These are phyloP conservation scores for Cinnamomum chago DNA, from an alignment of 164 flowering plant genomes.

Conservation along the genomic window DNA sequence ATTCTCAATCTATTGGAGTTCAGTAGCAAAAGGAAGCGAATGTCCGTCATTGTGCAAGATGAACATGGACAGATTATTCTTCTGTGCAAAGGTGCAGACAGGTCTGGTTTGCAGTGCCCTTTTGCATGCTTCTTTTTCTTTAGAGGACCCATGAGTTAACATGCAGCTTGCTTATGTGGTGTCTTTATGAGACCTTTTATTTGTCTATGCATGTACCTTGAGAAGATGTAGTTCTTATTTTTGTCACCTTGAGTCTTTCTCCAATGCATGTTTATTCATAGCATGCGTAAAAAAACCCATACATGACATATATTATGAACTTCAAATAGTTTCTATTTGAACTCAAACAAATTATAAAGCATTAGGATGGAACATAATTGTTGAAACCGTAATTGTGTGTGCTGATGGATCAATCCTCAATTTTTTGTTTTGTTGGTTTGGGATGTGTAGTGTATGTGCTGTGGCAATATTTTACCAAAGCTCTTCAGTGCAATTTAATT, in stretches of 20 bases:
- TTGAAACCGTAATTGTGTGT: no score
- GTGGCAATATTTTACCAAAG: no score
- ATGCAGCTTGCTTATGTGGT: not conserved
- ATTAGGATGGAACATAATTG: not conserved
- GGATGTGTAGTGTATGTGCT: no score
- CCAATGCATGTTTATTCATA: not conserved
- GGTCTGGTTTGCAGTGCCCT: conserved; percentile 43
- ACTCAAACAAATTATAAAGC: no score
- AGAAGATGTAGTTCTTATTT: not conserved
- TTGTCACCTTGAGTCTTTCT: not conserved
- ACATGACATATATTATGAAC: not conserved
- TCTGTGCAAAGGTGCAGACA: conserved; percentile 98
- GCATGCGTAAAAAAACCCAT: not conserved
- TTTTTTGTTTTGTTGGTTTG: no score
- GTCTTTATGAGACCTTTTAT: not conserved
- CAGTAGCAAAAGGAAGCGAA: conserved; percentile 92
- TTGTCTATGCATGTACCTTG: not conserved
- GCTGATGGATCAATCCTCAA: no score
- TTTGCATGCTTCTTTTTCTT: not conserved
- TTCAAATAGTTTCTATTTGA: no score
- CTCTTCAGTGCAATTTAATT: no score
- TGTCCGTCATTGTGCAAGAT: conserved; percentile 86
- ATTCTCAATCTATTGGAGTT: conserved; percentile 78
- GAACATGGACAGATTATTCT: conserved; percentile 80
- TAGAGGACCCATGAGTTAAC: not conserved